Conservation (phyloP, 2,329 filamentous ascomycete species). For the Neodidymelliopsis sp. region DNA sequence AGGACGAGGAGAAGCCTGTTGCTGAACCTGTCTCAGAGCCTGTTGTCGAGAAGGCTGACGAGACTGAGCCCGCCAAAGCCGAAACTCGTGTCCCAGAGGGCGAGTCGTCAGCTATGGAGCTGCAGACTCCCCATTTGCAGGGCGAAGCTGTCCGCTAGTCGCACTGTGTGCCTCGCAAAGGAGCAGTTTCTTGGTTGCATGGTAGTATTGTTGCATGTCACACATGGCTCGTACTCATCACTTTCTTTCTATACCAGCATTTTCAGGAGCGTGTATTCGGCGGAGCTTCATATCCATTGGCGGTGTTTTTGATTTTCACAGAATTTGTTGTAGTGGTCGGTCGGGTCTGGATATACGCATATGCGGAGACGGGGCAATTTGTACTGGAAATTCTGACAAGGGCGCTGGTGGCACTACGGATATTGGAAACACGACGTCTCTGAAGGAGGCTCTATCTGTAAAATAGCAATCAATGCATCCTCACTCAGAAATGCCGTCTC, state of each 20-base stretch:
- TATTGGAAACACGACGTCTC: too few species aligned
- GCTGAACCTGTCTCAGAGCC: conserved; percentile 3
- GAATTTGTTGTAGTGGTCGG: conserved; percentile 17
- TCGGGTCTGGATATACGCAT: conserved; percentile 32
- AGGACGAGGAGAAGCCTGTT: conserved; percentile 1
- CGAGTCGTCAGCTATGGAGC: conserved; percentile 31
- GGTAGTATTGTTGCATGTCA: neutral
- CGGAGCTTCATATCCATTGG: conserved; percentile 39
- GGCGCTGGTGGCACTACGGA: neutral
- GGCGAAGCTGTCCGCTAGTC: conserved; percentile 34
- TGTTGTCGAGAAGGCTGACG: conserved; percentile 8
- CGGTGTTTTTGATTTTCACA: conserved; percentile 32
- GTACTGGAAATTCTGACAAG: neutral
- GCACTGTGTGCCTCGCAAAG: neutral
- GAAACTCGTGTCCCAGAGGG: conserved; percentile 27
- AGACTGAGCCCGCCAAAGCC: conserved; percentile 17
- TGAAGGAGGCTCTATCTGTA: conserved; percentile 20
- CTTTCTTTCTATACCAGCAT: conserved; percentile 38
- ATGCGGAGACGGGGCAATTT: too few species aligned
- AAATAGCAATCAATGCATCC: conserved; percentile 25
- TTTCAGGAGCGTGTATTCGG: conserved; percentile 46
- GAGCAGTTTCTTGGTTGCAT: neutral
- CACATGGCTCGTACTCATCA: conserved; percentile 1
- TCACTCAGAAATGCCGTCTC: too few species aligned
- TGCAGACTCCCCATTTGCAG: conserved; percentile 34